Conservation (phyloP, 2,329 filamentous ascomycete genomes). For the Penicillium glabrum region DNA sequence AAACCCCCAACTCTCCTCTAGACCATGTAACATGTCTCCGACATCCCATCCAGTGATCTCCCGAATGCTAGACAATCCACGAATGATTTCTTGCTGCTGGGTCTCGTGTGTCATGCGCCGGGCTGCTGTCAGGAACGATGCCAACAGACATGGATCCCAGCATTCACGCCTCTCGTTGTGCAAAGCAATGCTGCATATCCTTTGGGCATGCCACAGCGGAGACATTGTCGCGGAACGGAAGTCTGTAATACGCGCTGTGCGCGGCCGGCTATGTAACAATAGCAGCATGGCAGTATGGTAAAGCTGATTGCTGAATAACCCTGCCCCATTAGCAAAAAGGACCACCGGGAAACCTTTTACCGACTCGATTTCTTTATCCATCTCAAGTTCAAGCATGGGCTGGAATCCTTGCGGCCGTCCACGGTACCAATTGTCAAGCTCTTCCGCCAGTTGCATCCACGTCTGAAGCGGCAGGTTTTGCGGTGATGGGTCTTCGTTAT, state of each 20-base stretch:
- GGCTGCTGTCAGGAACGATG: conserved; percentile 48
- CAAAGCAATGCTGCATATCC: conserved; percentile 52
- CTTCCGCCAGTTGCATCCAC: conserved; percentile 27
- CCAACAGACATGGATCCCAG: conserved; percentile 52
- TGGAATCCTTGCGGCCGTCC: conserved; percentile 28
- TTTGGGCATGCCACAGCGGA: conserved; percentile 50
- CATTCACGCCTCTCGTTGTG: conserved; percentile 47
- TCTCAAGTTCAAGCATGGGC: conserved; percentile 36
- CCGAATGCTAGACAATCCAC: conserved; percentile 40
- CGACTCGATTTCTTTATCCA: conserved; percentile 22
- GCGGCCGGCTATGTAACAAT: conserved; percentile 53
- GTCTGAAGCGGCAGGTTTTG: conserved; percentile 6
- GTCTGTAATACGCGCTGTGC: conserved; percentile 37
- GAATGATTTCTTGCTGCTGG: conserved; percentile 47
- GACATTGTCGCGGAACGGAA: conserved; percentile 39
- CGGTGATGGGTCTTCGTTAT: conserved; percentile 13
- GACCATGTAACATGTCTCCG: conserved; percentile 13
- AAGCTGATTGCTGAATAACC: conserved; percentile 52
- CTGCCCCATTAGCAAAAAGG: conserved; percentile 48
- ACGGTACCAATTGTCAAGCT: conserved; percentile 30
- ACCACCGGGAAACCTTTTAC: conserved; percentile 36
- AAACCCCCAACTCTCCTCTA: conserved; percentile 25
- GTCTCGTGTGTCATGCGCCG: conserved; percentile 50
- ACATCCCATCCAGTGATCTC: conserved; percentile 45
- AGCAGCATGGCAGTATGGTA: conserved; percentile 58